Evolutionary conservation across 2,329 filamentous ascomycete species (phyloP), one percentile per base, ranked within the genome.

Genomic region (Trichoderma citrinoviride): DNA sequence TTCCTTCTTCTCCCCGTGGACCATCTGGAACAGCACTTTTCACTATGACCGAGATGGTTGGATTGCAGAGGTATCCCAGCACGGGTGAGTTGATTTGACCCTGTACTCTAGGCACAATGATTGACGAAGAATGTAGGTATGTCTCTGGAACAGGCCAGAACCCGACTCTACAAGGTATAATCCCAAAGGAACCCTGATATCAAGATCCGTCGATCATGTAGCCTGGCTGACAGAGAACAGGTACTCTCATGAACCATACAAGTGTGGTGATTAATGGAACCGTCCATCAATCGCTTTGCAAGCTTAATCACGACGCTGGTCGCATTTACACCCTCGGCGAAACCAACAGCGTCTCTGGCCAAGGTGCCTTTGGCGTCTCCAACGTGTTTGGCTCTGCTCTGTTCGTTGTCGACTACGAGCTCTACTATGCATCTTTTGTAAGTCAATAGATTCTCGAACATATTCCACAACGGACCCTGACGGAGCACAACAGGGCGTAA

Each of bases 1-100:
- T 47, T 65, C 62, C 2, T 65, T 65, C 33, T 65, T 65, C 21
- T 57, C 61, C 1, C 61, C 61, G 10, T 64, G 52, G 61, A 64
- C 61, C 0, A 64, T 64, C 17, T 64, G 61, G 61, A 64, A 64
- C 23, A 64, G 43, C 37, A 64, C 61, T 7, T 64, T 64, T n/a
- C 12, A 43, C 14, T 64, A 64, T 12, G 44, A 64, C 33, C 41
- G 61, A 47, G 61, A 64, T 29, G 61, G 61, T 12, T 64, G 61
- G 61, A 57, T 64, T 29, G 23, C 61, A 23, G 61, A 64, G 14
- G 61, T 64, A n/a, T 64, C 61, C 2, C 61, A 57, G 44, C 61
- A 64, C 43, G 61, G 61, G 61, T 64, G 15, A 50, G 52, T 23
- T 5, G 29, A n/a, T 29, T 15, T 5, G 2, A 50, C 8, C 23